phyloP scores from a whole-genome alignment of 805 yeast species.

The Allodekkera sacchari region DNA sequence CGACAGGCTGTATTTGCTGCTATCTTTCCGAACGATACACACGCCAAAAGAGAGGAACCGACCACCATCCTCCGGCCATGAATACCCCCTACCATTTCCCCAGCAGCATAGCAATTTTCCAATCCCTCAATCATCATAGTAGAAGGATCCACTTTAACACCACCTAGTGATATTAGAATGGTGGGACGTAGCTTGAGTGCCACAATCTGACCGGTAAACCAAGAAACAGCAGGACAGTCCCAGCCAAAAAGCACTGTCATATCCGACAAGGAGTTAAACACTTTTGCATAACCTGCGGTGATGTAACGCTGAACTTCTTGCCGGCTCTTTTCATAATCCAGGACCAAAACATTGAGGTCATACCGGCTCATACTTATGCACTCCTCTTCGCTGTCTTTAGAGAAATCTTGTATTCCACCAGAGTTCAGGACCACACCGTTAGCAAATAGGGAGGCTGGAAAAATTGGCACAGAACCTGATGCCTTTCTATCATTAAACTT shows the following conservation, averaged over 20 bases:
- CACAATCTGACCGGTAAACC: background rate
- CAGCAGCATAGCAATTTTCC: constrained; percentile 49
- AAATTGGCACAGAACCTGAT: too few species aligned
- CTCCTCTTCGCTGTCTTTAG: too few species aligned
- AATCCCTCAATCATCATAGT: constrained; percentile 17
- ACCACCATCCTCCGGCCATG: constrained; percentile 58
- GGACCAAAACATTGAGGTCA: too few species aligned
- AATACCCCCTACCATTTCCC: constrained; percentile 63
- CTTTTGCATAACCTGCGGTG: too few species aligned
- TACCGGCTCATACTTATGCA: too few species aligned
- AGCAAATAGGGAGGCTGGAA: too few species aligned
- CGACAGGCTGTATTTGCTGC: constrained; percentile 35
- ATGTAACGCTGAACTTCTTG: constrained; percentile 7
- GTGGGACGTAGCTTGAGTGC: constrained; percentile 8
- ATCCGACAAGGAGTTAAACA: too few species aligned
- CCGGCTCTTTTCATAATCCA: too few species aligned
- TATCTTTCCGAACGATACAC: constrained; percentile 52
- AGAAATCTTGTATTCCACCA: too few species aligned
- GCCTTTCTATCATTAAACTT: constrained; percentile 35
- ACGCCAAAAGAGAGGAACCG: constrained; percentile 49
- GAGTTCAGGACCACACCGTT: too few species aligned
- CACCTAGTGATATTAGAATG: constrained; percentile 38
- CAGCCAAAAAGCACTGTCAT: too few species aligned
- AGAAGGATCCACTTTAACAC: constrained; percentile 40
- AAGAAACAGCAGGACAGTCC: too few species aligned